Percentiles rank a stretch among this genome's conserved stretches.
Evolutionary conservation across 306 rosid species (phyloP).

Genomic region (Acacia melanoxylon): DNA sequence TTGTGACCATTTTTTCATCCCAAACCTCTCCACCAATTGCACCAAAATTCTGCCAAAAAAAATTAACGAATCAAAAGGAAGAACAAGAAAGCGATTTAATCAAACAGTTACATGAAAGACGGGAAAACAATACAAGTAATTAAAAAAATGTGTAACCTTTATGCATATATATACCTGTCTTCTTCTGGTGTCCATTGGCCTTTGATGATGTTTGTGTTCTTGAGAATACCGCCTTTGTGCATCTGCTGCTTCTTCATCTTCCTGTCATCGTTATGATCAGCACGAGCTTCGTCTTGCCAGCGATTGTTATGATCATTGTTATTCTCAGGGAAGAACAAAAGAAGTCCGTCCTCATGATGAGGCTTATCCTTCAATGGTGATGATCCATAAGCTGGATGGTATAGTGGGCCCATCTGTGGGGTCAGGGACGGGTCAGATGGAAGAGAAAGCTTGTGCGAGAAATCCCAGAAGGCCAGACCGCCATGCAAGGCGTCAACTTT

Average conservation of each 20-base stretch:
- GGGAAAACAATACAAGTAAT: not conserved
- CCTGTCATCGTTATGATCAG: not conserved
- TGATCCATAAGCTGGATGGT: constrained; percentile 25
- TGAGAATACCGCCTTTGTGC: not conserved
- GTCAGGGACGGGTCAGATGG: not conserved
- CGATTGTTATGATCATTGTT: not conserved
- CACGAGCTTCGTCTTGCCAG: not conserved
- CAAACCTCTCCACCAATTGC: constrained; percentile 48
- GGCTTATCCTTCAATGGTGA: not conserved
- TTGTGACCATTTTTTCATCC: constrained; percentile 64
- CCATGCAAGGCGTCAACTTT: constrained; percentile 40
- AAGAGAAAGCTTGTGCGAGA: constrained; percentile 1
- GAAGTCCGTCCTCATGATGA: not conserved
- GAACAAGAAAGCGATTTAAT: not conserved
- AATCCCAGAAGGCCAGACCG: constrained; percentile 12
- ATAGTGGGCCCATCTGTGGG: not conserved
- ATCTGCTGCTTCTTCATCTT: constrained; percentile 3
- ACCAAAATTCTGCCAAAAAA: constrained; percentile 38
- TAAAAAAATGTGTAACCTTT: not conserved
- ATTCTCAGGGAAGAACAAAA: not conserved
- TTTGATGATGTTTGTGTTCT: constrained; percentile 37
- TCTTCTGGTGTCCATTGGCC: constrained; percentile 73
- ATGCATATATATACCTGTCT: constrained; percentile 44
- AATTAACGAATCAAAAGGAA: not conserved
- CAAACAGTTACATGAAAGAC: not conserved